Conservation (phyloP, 2,329 filamentous ascomycete genomes). For the Dactylellina drechsleri region DNA sequence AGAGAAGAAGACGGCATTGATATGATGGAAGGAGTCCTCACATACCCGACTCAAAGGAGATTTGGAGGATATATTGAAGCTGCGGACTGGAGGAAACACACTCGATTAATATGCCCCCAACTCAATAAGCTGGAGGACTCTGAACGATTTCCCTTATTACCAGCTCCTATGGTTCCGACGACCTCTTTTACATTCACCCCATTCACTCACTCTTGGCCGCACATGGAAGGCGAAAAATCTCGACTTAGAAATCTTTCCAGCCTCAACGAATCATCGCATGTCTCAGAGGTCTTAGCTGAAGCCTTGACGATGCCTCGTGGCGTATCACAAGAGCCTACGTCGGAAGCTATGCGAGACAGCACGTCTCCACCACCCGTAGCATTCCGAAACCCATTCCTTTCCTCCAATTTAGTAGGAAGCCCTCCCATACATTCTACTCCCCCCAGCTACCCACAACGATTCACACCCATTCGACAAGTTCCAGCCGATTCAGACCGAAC, state of each 20-base stretch:
- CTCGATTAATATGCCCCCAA: constrained; percentile 27
- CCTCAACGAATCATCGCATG: constrained; percentile 12
- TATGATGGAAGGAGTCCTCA: constrained; percentile 43
- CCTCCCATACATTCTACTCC: constrained; percentile 5
- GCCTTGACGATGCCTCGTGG: constrained; percentile 8
- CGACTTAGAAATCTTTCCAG: constrained; percentile 14
- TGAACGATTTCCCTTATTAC: constrained; percentile 16
- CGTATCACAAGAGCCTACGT: constrained; percentile 19
- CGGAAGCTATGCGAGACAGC: constrained; percentile 35
- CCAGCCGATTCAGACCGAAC: constrained; percentile 35
- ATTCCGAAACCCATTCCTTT: constrained; percentile 37
- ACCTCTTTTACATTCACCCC: constrained; percentile 30
- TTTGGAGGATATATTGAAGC: constrained; percentile 39
- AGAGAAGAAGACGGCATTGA: constrained; percentile 37
- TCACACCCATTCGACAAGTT: constrained; percentile 32
- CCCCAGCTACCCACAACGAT: constrained; percentile 26
- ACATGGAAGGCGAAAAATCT: constrained; percentile 36
- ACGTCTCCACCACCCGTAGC: constrained; percentile 23
- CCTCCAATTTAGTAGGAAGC: constrained; percentile 2
- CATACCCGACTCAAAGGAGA: constrained; percentile 31
- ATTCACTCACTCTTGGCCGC: constrained; percentile 9
- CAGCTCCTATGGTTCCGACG: constrained; percentile 17
- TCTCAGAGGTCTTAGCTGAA: constrained; percentile 21
- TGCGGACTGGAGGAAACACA: constrained; percentile 31
- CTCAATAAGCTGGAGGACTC: constrained; percentile 25